Percentiles rank a stretch among this genome's conserved stretches.
Evolutionary conservation across 78 protist genomes (phyloP).

Genomic region (Dictyostelium citrinum): DNA sequence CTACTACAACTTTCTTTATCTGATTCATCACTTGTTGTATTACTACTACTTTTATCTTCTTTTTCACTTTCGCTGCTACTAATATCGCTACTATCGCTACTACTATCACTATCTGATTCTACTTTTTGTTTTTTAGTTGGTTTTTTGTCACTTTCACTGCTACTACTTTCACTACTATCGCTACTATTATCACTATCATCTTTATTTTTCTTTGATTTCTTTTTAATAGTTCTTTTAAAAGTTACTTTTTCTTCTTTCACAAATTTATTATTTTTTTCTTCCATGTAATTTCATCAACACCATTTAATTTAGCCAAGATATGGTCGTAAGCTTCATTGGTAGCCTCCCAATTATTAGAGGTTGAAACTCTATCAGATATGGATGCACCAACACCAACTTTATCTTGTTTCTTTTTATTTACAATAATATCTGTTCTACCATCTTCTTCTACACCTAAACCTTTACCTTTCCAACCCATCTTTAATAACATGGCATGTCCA

Average conservation of each 20-base stretch:
- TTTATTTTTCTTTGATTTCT: conserved; percentile 5
- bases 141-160: not conserved
- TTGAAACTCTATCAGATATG: not conserved
- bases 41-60: not conserved
- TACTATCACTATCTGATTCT: not conserved
- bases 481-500: conserved; percentile 30
- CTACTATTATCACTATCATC: not conserved
- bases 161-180: not conserved
- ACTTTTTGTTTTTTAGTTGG: not conserved
- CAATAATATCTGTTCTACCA: conserved; percentile 24
- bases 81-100: no score
- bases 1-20: not conserved
- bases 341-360: conserved; percentile 54
- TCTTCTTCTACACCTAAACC: conserved; percentile 63
- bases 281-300: not conserved
- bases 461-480: conserved; percentile 74
- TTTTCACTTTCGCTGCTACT: conserved; percentile 1
- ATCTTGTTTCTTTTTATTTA: conserved; percentile 20
- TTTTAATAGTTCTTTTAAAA: not conserved
- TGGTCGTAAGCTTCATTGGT: conserved; percentile 22
- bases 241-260: conserved; percentile 29
- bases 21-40: not conserved
- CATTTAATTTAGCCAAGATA: not conserved
- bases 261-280: not conserved
- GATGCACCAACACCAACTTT: conserved; percentile 43